These are phyloP conservation scores for Herpotrichia juniperi DNA, from an alignment of 2,329 filamentous ascomycete genomes.

Conservation along the genomic window DNA sequence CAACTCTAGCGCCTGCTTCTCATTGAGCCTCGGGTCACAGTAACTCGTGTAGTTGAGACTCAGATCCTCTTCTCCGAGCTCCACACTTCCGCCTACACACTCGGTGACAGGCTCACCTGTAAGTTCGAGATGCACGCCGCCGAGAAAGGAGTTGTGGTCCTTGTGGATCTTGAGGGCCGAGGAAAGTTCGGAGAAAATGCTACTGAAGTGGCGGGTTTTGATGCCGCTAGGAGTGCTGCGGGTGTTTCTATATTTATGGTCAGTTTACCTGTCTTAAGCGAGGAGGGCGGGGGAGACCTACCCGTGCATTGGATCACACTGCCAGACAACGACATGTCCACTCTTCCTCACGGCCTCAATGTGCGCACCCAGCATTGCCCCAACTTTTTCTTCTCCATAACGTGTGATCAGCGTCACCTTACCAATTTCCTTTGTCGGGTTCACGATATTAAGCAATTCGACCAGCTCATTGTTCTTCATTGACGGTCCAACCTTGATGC, in stretches of 20 bases:
- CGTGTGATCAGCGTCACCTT: slow-evolving; percentile 97
- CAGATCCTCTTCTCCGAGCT: slow-evolving; percentile 84
- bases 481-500: slow-evolving; percentile 91
- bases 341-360: slow-evolving; percentile 87
- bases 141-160: slow-evolving; percentile 82
- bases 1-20: slow-evolving; percentile 95
- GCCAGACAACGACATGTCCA: slow-evolving; percentile 84
- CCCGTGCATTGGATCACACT: slow-evolving; percentile 99
- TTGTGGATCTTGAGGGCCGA: slow-evolving; percentile 86
- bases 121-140: slow-evolving; percentile 92
- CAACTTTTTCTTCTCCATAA: slow-evolving; percentile 82
- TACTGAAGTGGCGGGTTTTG: slow-evolving; percentile 90
- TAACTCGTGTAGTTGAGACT: slow-evolving; percentile 93
- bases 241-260: slow-evolving; percentile 55
- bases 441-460: slow-evolving; percentile 80
- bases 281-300: slow-evolving; percentile 26
- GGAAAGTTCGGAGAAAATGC: slow-evolving; percentile 86
- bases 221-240: slow-evolving; percentile 73
- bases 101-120: slow-evolving; percentile 97
- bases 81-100: slow-evolving; percentile 89
- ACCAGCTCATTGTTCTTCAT: slow-evolving; percentile 80
- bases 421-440: slow-evolving; percentile 80
- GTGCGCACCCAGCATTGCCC: slow-evolving; percentile 76
- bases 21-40: slow-evolving; percentile 93
- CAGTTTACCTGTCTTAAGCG: not conserved